Percentiles rank a stretch among this genome's conserved stretches.
Evolutionary conservation across 345 rosid genomes (phyloP).

Genomic region (Physaria fendleri): DNA sequence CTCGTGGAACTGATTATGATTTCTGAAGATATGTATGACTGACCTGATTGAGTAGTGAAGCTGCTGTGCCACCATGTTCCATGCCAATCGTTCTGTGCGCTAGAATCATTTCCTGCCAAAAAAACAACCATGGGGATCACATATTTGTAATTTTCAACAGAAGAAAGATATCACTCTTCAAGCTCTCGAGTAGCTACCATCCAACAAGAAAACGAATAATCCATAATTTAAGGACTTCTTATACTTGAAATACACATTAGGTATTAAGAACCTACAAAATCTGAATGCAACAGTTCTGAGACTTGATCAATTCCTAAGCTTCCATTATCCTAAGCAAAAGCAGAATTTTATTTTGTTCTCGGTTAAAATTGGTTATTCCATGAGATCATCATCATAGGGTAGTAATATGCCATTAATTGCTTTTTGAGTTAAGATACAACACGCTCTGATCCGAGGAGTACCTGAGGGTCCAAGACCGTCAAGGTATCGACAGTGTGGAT

Average conservation of each 20-base stretch:
- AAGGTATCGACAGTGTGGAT: conserved; percentile 84
- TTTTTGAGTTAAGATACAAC: not conserved
- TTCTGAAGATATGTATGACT: conserved; percentile 4
- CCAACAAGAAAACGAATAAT: not conserved
- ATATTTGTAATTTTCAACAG: not conserved
- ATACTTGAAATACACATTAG: not conserved
- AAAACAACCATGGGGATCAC: conserved; percentile 6
- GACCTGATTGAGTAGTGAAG: conserved; percentile 63
- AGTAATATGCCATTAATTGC: not conserved
- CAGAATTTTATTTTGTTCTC: not conserved
- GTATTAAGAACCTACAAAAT: not conserved
- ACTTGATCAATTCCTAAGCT: not conserved
- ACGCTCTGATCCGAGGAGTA: conserved; percentile 29
- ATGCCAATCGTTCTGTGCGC: conserved; percentile 90
- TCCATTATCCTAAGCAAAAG: not conserved
- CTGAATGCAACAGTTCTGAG: too few species aligned
- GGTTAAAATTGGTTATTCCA: not conserved
- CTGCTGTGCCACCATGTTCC: conserved; percentile 98
- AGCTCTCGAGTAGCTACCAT: conserved; percentile 13
- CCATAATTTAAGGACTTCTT: not conserved
- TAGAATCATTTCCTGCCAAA: conserved; percentile 72
- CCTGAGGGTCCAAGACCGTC: conserved; percentile 95
- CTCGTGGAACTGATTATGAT: conserved; percentile 1
- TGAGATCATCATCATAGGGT: not conserved
- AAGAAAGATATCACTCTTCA: not conserved